phyloP scores from a whole-genome alignment of 1,139 yeast genomes.

The Debaryomyces coudertii region DNA sequence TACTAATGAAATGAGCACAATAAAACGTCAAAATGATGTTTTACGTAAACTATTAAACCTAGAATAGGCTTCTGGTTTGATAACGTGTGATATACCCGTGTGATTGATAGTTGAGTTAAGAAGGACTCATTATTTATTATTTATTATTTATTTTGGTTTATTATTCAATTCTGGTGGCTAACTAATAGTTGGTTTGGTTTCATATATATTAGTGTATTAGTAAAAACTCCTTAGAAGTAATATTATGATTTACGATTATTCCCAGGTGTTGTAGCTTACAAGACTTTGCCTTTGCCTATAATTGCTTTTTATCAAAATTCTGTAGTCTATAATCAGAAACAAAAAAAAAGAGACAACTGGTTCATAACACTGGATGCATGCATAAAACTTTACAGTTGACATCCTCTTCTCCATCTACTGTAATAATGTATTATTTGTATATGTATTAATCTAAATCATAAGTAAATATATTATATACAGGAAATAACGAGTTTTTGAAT shows the following conservation, averaged over 20 bases:
- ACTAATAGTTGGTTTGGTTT: background rate
- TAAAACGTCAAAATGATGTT: constrained; percentile 38
- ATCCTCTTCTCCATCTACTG: too few relatives aligned
- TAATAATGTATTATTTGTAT: too few relatives aligned
- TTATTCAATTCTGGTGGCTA: constrained; percentile 7
- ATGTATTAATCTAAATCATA: too few relatives aligned
- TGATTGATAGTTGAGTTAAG: background rate
- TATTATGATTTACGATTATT: constrained; percentile 9
- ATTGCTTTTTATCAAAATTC: too few relatives aligned
- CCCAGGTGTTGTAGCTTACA: background rate
- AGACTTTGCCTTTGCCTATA: background rate
- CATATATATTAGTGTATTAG: constrained; percentile 6
- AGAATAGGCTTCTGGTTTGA: constrained; percentile 2
- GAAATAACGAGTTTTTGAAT: background rate
- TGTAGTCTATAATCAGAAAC: too few relatives aligned
- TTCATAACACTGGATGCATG: too few relatives aligned
- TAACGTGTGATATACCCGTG: background rate
- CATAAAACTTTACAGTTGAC: too few relatives aligned
- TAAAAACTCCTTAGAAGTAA: constrained; percentile 1
- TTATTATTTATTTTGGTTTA: background rate
- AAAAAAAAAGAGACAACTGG: too few relatives aligned
- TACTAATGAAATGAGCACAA: constrained; percentile 42
- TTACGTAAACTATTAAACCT: constrained; percentile 26
- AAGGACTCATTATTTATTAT: background rate
- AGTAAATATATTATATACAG: background rate